Conservation (phyloP, 371 early-diverging fungal species). For the Mucor mucedo region DNA sequence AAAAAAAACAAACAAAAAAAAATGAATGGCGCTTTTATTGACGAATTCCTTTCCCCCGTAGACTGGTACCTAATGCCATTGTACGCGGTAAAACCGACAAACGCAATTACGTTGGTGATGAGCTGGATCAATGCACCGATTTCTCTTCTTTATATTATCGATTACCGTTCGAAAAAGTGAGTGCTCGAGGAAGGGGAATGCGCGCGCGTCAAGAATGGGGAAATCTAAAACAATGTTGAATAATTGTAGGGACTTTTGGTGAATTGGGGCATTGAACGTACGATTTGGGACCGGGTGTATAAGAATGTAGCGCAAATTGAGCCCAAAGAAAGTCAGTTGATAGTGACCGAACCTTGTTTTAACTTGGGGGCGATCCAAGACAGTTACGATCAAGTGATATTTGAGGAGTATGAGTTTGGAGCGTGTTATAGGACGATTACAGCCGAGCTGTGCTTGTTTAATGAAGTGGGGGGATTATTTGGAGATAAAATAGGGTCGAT, state of each 20-base stretch:
- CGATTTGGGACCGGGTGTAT: conserved; percentile 80
- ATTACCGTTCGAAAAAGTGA: conserved; percentile 80
- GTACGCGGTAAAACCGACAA: conserved; percentile 66
- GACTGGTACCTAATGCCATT: conserved; percentile 68
- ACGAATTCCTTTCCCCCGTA: conserved; percentile 6
- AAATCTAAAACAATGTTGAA: neutral
- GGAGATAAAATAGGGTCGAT: conserved; percentile 47
- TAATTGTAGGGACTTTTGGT: conserved; percentile 67
- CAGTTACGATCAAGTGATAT: conserved; percentile 81
- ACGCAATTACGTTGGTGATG: conserved; percentile 71
- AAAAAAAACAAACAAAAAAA: neutral
- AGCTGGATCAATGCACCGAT: conserved; percentile 67
- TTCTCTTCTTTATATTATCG: conserved; percentile 79
- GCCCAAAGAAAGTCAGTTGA: conserved; percentile 64
- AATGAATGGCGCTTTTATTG: neutral
- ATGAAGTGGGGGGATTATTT: conserved; percentile 58
- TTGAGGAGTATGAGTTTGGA: conserved; percentile 84
- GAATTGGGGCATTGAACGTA: conserved; percentile 80
- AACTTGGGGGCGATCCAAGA: conserved; percentile 76
- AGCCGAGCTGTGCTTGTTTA: conserved; percentile 52
- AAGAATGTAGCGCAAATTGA: conserved; percentile 65
- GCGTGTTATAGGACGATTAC: conserved; percentile 64
- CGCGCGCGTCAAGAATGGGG: too few species aligned
- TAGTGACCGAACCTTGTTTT: conserved; percentile 84
- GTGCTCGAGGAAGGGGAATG: too few species aligned